Base-by-base conservation (phyloP, 2,329 filamentous ascomycete species). In the Chaetomiaceae sp. region DNA sequence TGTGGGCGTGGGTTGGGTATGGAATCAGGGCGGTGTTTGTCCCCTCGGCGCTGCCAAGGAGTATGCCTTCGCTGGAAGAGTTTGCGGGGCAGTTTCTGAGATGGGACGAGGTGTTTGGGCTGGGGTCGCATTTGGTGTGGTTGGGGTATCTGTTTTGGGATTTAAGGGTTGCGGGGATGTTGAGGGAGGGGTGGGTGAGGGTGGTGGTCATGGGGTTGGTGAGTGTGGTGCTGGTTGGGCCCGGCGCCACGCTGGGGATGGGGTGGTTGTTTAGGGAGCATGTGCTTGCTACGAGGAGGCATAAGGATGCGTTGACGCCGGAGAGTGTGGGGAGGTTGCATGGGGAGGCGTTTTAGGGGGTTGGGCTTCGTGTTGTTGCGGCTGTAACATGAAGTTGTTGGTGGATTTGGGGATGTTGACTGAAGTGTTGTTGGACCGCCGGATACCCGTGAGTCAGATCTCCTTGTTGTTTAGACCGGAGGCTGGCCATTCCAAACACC, bases 131-230 rank as follows among this genome's bases (percentile, higher is more conserved):
- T 3, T 38, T 61, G 12, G 11, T 61, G 17, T 61, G 58, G 59
- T n/a, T 59, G 50, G 58, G 15, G 9, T 62, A 59, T 42, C 20
- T 60, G 47, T 62, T 60, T 39, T 48, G 56, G 54, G 60, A 62
- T 15, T 38, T 60, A 47, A 40, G 33, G 44, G 17, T 19, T 2
- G 60, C 56, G 34, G 58, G 58, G 1, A 59, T 60, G 58, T 27
- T 60, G 51, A 17, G 44, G 37, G 54, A 59, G 53, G 53, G 56
- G 8, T 61, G 58, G 58, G 6, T 46, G 6, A 48, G 12, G 43
- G 53, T 56, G 1, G 22, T 56, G n/a, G 38, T 15, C 0, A 1
- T 50, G 17, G 58, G 54, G 6, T 23, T 46, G 27, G 22, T 51
- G 20, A 34, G 54, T 7, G 9, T 58, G 31, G 4, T 56, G 36